Evolutionary conservation across 306 rosid species (phyloP), one percentile per base, ranked within the genome.

Genomic region (Trifolium subterraneum): DNA sequence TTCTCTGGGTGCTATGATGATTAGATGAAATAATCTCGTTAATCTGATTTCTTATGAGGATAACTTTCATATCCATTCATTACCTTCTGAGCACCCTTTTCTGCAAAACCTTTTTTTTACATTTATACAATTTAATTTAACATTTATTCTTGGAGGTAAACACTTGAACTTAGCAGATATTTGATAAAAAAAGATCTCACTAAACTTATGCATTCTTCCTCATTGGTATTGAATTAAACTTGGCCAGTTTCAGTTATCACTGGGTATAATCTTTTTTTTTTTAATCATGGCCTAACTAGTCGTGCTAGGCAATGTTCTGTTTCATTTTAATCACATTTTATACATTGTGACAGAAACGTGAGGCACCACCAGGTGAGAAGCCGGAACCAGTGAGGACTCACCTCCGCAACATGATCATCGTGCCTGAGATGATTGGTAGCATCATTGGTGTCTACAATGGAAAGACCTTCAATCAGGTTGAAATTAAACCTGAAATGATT

Each of bases 361-460:
- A 90, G 73, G 98, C 98, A 1, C 98, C 93, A 27, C 61, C 93
- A 0, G 98, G 98, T 76, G 98, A 93, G 83, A 90, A 90, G 89
- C 97, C 98, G 7, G 93, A 89, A 27, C 96, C 97, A 0, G 98
- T 90, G 14, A 82, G 97, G 11, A 93, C 98, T 19, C 98, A 93
- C 82, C 90, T 93, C 1, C 90, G 98, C 2, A 76, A 83, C 78
- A 83, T 78, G 90, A 82, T 87, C 19, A 79, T 87, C 50, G 90
- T 71, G 5, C 87, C 85, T 0, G 84, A 86, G 88, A 86, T 79
- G 81, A 86, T 79, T 4, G 83, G 83, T 7, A 73, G 88, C 83
- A 73, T 81, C 3, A 79, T 83, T 45, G 85, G 87, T 27, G 86
- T 79, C 4, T 81, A 84, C 77, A 79, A 81, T 22, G 83, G 83